These are phyloP conservation scores for Quercus cerris DNA, from an alignment of 306 rosid genomes.

Conservation along the genomic window DNA sequence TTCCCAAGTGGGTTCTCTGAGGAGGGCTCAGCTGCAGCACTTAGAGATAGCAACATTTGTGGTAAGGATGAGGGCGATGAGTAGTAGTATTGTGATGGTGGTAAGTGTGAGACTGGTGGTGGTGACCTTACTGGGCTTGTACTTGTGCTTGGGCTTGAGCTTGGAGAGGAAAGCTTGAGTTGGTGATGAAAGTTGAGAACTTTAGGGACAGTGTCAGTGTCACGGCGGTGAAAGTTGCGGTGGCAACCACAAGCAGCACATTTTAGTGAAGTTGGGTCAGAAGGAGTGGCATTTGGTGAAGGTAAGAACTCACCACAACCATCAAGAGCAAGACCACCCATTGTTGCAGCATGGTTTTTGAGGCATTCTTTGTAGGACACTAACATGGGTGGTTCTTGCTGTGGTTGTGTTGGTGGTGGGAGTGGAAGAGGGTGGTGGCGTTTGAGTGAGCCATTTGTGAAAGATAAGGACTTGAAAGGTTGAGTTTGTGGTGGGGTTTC, in stretches of 20 bases:
- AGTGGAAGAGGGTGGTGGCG: slow-evolving; percentile 28
- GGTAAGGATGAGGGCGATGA: slow-evolving; percentile 60
- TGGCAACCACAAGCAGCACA: slow-evolving; percentile 96
- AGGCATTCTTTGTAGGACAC: slow-evolving; percentile 74
- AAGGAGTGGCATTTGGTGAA: slow-evolving; percentile 32
- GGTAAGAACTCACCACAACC: slow-evolving; percentile 95
- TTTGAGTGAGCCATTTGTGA: slow-evolving; percentile 53
- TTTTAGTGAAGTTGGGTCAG: slow-evolving; percentile 71
- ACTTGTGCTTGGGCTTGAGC: slow-evolving; percentile 52
- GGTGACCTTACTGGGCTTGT: slow-evolving; percentile 51
- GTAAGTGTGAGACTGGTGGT: slow-evolving; percentile 70
- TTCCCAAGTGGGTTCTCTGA: slow-evolving; percentile 18
- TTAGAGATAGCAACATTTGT: slow-evolving; percentile 61
- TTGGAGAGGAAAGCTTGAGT: slow-evolving; percentile 20
- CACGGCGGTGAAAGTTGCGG: slow-evolving; percentile 97
- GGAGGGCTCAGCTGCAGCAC: slow-evolving; percentile 26
- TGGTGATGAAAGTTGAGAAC: slow-evolving; percentile 29
- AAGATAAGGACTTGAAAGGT: slow-evolving; percentile 38
- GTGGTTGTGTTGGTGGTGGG: not conserved
- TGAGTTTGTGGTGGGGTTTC: slow-evolving; percentile 45
- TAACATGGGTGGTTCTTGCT: not conserved
- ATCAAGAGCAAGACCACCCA: slow-evolving; percentile 85
- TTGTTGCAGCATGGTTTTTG: slow-evolving; percentile 79
- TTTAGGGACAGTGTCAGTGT: slow-evolving; percentile 30
- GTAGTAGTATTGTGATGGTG: slow-evolving; percentile 45